These are phyloP conservation scores for Eucalyptus caleyi DNA, from an alignment of 345 rosid species.

Conservation along the genomic window DNA sequence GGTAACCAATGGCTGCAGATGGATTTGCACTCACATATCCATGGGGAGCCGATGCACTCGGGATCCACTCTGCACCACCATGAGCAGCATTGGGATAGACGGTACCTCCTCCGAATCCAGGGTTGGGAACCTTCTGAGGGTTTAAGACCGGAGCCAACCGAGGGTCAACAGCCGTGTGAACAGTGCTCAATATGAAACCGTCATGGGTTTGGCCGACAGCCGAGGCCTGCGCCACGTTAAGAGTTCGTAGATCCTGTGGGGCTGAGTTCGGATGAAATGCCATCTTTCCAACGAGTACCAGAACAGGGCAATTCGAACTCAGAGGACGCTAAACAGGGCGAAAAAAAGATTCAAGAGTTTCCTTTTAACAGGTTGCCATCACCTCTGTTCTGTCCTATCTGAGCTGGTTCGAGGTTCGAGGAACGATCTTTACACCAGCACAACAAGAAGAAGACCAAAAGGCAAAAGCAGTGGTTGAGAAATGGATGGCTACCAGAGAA, in stretches of 20 bases:
- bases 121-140: conserved; percentile 21
- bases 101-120: conserved; percentile 20
- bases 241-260: conserved; percentile 30
- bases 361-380: background rate
- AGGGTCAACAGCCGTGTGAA: conserved; percentile 10
- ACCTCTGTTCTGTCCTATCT: background rate
- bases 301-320: background rate
- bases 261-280: conserved; percentile 45
- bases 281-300: conserved; percentile 7
- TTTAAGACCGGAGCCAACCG: conserved; percentile 24
- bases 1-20: conserved; percentile 7
- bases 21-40: conserved; percentile 21
- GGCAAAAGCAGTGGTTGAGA: background rate
- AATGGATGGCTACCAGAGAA: background rate
- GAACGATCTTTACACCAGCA: background rate
- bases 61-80: conserved; percentile 17
- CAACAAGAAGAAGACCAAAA: background rate
- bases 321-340: background rate
- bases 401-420: background rate
- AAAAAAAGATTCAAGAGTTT: background rate
- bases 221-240: conserved; percentile 11
- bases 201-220: conserved; percentile 12
- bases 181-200: conserved; percentile 6
- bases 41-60: conserved; percentile 8
- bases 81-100: conserved; percentile 24